Evolutionary conservation across 345 rosid species (phyloP), one percentile per base, ranked within the genome.

Genomic region (Lagerstroemia speciosa): DNA sequence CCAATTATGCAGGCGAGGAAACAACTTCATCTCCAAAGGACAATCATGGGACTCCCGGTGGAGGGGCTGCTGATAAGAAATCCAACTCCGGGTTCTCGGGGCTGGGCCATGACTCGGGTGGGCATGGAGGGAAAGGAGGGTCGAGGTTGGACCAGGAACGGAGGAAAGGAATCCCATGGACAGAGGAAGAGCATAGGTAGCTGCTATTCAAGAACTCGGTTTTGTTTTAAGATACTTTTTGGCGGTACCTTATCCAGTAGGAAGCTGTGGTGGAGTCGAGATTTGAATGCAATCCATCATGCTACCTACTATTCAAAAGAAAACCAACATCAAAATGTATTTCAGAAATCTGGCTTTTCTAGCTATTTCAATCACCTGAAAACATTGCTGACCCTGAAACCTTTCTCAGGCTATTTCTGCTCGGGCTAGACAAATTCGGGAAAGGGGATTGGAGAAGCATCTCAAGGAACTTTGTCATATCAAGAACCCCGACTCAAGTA

Each of bases 401-500:
- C 29, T 15, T 67, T 74, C 67, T 22, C 78, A 92, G 98, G 88
- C 76, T 90, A 67, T 93, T 93, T 81, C 78, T 93, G 26, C 80
- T 93, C 52, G 98, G 98, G 67, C 81, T 93, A 52, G 95, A 88
- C 73, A 93, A 93, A 67, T 93, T 87, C 62, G 98, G 98, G 61
- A 93, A 93, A 83, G 98, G 98, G 64, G 98, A 93, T 75, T 93
- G 98, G 98, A 88, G 97, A 73, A 93, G 95, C 90, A 93, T 93
- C 71, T 88, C 98, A 14, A 85, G 98, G 69, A 90, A 88, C 78
- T 90, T 82, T 67, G 98, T 92, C 30, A 81, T 86, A 64, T 87
- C 98, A 66, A 87, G 98, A 72, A 92, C 98, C 2, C 98, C 98
- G 0, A 90, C 98, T 8, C 98, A 92, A 76, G 98, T 92, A 27